Conservation (phyloP, 257 asterid genomes). For the Apocynum venetum region DNA sequence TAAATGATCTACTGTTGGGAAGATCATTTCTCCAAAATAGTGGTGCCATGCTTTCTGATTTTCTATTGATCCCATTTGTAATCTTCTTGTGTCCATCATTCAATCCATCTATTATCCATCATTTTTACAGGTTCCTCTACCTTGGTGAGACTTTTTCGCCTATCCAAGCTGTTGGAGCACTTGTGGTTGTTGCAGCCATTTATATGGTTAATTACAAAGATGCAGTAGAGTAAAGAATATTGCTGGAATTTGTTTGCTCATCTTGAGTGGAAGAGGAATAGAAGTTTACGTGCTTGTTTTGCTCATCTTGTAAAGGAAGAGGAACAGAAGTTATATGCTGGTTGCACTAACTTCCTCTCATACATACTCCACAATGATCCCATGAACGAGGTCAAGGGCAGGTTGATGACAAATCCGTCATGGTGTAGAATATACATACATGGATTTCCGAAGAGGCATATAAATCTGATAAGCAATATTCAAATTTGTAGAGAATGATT, state of each 20-base stretch:
- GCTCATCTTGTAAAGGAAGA: neutral
- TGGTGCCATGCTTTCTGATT: neutral
- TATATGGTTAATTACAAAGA: conserved; percentile 78
- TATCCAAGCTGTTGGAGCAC: conserved; percentile 71
- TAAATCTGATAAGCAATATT: neutral
- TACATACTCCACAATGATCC: neutral
- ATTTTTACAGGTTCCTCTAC: conserved; percentile 61
- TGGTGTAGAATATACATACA: neutral
- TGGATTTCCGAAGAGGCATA: neutral
- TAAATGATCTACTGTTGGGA: neutral
- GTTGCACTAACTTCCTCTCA: neutral
- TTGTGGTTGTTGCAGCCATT: conserved; percentile 71
- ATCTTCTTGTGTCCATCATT: neutral
- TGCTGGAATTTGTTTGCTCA: conserved; percentile 4
- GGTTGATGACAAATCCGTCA: neutral
- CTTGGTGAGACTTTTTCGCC: conserved; percentile 82
- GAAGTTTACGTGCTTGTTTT: neutral
- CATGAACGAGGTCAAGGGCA: neutral
- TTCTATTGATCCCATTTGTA: neutral
- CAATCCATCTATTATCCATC: neutral
- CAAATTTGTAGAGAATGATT: neutral
- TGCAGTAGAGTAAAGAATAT: conserved; percentile 35
- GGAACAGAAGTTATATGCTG: neutral
- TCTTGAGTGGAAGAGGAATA: neutral
- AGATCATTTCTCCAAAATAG: neutral